A percentile compares a stretch with the other conserved stretches of the same genome.
These are phyloP conservation scores for Strombidium stylifer DNA, from an alignment of 73 alveolate species.

Conservation along the genomic window DNA sequence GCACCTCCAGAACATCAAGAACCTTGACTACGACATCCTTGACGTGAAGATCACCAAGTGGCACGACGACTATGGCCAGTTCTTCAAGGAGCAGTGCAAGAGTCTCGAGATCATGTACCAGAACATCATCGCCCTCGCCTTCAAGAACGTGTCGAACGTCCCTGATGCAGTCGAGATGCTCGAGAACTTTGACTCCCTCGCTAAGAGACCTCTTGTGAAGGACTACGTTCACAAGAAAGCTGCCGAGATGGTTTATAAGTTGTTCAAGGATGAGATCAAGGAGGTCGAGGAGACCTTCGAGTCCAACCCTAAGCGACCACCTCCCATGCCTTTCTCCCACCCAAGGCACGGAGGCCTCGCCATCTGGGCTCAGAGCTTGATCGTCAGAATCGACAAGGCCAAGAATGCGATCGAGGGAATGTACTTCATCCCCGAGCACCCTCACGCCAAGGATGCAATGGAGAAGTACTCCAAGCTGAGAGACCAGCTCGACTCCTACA, in stretches of 20 bases:
- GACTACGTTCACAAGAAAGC: slow-evolving; percentile 95
- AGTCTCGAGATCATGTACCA: slow-evolving; percentile 92
- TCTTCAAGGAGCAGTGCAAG: slow-evolving; percentile 82
- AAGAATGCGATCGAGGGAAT: slow-evolving; percentile 49
- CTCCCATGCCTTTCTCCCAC: slow-evolving; percentile 76
- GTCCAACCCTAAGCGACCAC: slow-evolving; percentile 45
- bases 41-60: slow-evolving; percentile 99
- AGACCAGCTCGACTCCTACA: slow-evolving; percentile 68
- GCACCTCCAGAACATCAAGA: slow-evolving; percentile 83
- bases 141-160: slow-evolving; percentile 97
- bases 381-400: slow-evolving; percentile 55
- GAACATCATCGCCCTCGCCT: slow-evolving; percentile 96
- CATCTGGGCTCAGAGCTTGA: slow-evolving; percentile 78
- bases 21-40: slow-evolving; percentile 92
- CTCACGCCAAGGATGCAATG: slow-evolving; percentile 60
- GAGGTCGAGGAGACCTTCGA: slow-evolving; percentile 87
- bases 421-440: slow-evolving; percentile 52
- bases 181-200: slow-evolving; percentile 96
- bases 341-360: slow-evolving; percentile 86
- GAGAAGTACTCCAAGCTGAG: slow-evolving; percentile 76
- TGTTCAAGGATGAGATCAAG: slow-evolving; percentile 75
- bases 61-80: slow-evolving; percentile 97
- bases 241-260: slow-evolving; percentile 75
- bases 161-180: slow-evolving; percentile 97
- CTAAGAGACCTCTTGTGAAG: slow-evolving; percentile 94